These are phyloP conservation scores for Daldinia sp. DNA, from an alignment of 2,329 filamentous ascomycete species.

Conservation along the genomic window DNA sequence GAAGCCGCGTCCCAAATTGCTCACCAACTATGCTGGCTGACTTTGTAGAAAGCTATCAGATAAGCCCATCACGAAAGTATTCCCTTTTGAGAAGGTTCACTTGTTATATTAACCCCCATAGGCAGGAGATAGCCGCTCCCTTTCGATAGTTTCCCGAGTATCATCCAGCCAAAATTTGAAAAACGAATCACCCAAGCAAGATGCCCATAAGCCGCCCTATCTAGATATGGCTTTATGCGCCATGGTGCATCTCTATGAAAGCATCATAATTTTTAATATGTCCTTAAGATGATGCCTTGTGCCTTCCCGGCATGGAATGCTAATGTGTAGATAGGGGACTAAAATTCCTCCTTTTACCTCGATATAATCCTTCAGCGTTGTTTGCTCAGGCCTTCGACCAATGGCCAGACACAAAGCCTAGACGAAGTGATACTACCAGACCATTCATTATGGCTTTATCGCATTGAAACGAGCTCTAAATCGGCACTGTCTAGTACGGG, in stretches of 20 bases:
- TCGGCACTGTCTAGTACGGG: not conserved
- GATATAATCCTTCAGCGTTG: not conserved
- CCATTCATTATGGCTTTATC: too few species aligned
- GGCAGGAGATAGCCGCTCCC: not conserved
- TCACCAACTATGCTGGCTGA: not conserved
- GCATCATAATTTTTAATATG: not conserved
- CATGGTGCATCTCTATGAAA: not conserved
- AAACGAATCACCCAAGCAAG: not conserved
- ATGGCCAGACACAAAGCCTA: not conserved
- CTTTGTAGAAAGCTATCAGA: not conserved
- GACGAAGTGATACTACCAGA: not conserved
- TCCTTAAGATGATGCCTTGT: not conserved
- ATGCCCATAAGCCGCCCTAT: not conserved
- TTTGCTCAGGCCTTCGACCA: not conserved
- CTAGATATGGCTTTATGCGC: not conserved
- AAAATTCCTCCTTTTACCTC: not conserved
- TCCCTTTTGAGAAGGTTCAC: not conserved
- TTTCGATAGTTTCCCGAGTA: not conserved
- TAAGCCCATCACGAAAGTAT: not conserved
- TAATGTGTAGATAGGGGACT: not conserved
- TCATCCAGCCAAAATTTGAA: not conserved
- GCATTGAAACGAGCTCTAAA: too few species aligned
- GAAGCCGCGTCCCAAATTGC: not conserved
- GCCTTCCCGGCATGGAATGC: not conserved
- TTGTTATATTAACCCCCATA: not conserved